Conservation (phyloP, 2,329 filamentous ascomycete genomes). For the Ceratocystis huliohia region DNA sequence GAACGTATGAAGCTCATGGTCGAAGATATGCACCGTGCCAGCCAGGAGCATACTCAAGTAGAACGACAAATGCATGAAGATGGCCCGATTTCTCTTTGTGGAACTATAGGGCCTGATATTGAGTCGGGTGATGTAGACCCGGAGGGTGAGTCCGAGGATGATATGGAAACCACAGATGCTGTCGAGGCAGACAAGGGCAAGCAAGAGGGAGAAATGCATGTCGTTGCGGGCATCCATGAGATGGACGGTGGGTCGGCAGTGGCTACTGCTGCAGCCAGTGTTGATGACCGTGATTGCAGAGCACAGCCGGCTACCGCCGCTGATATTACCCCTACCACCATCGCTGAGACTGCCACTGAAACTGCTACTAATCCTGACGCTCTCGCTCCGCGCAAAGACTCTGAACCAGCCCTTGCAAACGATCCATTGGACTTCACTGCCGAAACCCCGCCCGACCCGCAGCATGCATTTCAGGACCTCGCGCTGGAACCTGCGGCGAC, state of each 20-base stretch:
- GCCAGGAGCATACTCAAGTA: background rate
- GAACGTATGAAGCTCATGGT: constrained; percentile 5
- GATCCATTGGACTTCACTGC: background rate
- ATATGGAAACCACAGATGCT: background rate
- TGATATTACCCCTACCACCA: no score
- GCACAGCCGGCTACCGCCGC: background rate
- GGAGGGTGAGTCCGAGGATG: constrained; percentile 3
- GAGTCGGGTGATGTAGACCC: background rate
- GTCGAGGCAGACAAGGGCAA: background rate
- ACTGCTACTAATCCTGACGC: background rate
- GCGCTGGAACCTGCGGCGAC: constrained; percentile 20
- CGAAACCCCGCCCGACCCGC: constrained; percentile 13
- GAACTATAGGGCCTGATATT: background rate
- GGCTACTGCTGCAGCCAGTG: background rate
- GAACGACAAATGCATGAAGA: constrained; percentile 10
- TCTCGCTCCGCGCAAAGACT: background rate
- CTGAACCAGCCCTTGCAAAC: background rate
- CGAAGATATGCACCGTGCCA: constrained; percentile 13
- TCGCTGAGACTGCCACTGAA: no score
- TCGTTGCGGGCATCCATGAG: constrained; percentile 6
- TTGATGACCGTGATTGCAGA: background rate
- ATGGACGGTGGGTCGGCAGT: constrained; percentile 1
- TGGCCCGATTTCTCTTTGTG: background rate
- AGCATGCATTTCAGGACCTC: constrained; percentile 11
- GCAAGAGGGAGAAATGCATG: background rate